Evolutionary conservation across 257 asterid genomes (phyloP).

Genomic region (Henckelia pumila): DNA sequence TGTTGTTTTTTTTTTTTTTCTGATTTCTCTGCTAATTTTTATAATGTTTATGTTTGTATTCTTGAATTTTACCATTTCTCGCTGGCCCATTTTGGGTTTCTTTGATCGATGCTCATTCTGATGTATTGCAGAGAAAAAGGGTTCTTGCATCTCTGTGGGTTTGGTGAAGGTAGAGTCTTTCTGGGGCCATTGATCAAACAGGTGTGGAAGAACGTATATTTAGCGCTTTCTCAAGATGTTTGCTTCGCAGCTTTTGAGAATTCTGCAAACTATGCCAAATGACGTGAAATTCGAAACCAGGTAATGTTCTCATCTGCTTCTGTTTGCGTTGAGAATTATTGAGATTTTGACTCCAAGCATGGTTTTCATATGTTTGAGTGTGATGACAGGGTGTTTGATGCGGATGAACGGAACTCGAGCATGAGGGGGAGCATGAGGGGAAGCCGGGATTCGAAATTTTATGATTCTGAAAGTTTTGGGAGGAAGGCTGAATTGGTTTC

Average conservation of each 20-base stretch:
- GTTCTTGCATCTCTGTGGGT: background rate
- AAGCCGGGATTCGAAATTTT: background rate
- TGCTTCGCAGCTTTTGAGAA: background rate
- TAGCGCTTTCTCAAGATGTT: background rate
- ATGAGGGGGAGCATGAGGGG: background rate
- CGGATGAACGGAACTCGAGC: background rate
- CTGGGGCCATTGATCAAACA: background rate
- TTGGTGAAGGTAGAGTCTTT: background rate
- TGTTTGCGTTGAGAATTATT: background rate
- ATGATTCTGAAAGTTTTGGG: background rate
- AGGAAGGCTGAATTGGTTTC: background rate
- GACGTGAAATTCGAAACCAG: background rate
- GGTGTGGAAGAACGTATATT: background rate
- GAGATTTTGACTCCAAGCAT: background rate
- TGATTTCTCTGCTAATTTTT: background rate
- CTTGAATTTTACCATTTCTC: background rate
- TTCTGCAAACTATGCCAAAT: background rate
- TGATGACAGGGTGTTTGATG: background rate
- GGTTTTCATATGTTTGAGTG: background rate
- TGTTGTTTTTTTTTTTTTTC: background rate
- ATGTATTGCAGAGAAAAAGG: background rate
- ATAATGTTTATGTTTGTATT: background rate
- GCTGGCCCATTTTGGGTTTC: background rate
- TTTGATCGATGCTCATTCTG: background rate
- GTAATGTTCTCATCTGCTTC: background rate